Evolutionary conservation across 768 basidiomycete genomes (phyloP).

Genomic region (Kwoniella bestiolae): DNA sequence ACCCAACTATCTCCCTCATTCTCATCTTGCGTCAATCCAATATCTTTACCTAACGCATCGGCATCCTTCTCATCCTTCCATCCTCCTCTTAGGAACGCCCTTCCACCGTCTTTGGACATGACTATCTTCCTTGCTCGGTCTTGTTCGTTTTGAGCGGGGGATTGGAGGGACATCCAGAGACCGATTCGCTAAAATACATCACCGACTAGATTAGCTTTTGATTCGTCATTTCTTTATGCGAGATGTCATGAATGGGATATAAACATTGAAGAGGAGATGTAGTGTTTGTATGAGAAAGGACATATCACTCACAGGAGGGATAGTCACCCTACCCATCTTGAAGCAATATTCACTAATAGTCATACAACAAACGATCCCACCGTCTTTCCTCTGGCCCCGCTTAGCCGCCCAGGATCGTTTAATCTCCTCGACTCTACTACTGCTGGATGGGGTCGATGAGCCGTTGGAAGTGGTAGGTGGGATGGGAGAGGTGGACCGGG

Average conservation of each 20-base stretch:
- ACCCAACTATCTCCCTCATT: constrained; percentile 31
- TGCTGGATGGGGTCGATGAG: constrained; percentile 16
- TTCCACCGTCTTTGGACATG: constrained; percentile 40
- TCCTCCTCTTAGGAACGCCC: constrained; percentile 38
- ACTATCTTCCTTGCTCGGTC: constrained; percentile 37
- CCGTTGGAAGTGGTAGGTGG: constrained; percentile 23
- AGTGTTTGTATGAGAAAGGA: neutral
- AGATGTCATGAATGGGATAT: too few species aligned
- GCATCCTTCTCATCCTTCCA: constrained; percentile 48
- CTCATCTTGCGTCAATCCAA: constrained; percentile 25
- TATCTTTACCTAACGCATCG: constrained; percentile 30
- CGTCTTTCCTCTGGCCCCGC: constrained; percentile 35
- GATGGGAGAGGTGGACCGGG: constrained; percentile 15
- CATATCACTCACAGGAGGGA: constrained; percentile 48
- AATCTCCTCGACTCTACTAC: constrained; percentile 25
- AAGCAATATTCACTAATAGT: constrained; percentile 47
- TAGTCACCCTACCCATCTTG: constrained; percentile 51
- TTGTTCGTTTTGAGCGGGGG: constrained; percentile 23
- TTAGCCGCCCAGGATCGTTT: constrained; percentile 26
- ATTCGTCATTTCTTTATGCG: too few species aligned
- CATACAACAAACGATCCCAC: constrained; percentile 47
- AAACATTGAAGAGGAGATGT: neutral
- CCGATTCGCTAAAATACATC: constrained; percentile 33
- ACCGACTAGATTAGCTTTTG: neutral
- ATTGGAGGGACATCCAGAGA: constrained; percentile 35